These are phyloP conservation scores for Conticribra weissflogii DNA, from an alignment of 108 stramenopile species.

Conservation along the genomic window DNA sequence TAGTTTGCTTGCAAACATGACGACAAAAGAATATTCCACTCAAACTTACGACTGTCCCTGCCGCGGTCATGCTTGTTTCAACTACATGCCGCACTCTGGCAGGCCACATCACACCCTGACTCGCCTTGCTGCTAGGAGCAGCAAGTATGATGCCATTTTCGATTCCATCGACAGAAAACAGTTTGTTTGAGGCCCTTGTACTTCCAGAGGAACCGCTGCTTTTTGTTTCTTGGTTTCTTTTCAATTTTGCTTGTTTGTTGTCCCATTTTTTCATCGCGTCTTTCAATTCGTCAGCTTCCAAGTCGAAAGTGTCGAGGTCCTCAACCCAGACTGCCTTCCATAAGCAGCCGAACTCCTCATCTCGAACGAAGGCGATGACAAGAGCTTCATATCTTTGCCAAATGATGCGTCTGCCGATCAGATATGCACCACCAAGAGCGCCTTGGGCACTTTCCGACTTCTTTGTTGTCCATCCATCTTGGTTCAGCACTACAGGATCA, in stretches of 20 bases:
- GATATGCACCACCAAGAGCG: conserved; percentile 66
- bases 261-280: conserved; percentile 72
- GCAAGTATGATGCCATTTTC: conserved; percentile 87
- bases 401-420: conserved; percentile 64
- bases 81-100: conserved; percentile 83
- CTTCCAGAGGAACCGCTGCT: conserved; percentile 28
- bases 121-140: conserved; percentile 52
- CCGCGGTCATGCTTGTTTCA: conserved; percentile 40
- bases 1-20: too few relatives aligned
- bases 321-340: conserved; percentile 87
- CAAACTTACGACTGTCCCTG: conserved; percentile 30
- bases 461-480: conserved; percentile 86
- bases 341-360: conserved; percentile 79
- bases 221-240: conserved; percentile 11
- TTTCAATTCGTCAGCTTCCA: conserved; percentile 81
- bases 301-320: conserved; percentile 79
- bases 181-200: conserved; percentile 56
- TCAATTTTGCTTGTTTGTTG: conserved; percentile 41
- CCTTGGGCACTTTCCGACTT: conserved; percentile 63
- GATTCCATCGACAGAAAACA: conserved; percentile 74
- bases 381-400: conserved; percentile 80
- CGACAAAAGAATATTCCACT: too few relatives aligned
- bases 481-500: conserved; percentile 72
- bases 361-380: conserved; percentile 81
- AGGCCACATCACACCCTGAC: conserved; percentile 84